Percentiles rank a stretch among this genome's conserved stretches.
Evolutionary conservation across 2,329 filamentous ascomycete genomes (phyloP).

Genomic region (Ophiostoma montium): DNA sequence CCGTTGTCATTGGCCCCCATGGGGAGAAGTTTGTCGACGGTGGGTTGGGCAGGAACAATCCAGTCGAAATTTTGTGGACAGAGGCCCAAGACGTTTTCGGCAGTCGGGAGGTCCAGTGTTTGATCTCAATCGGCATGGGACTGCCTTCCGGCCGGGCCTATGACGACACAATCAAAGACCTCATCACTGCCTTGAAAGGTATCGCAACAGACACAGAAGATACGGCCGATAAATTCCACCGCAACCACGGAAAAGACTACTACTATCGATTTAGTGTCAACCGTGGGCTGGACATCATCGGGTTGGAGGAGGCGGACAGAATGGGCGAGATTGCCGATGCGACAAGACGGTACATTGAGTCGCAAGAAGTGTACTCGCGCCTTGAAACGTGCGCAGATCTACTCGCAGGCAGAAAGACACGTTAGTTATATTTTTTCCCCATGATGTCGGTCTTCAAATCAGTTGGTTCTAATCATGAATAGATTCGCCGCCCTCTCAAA

Average conservation of each 20-base stretch:
- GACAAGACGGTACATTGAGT: conserved; percentile 12
- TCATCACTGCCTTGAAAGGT: conserved; percentile 17
- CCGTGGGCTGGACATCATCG: conserved; percentile 25
- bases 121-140: background rate
- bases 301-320: conserved; percentile 24
- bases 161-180: conserved; percentile 10
- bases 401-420: conserved; percentile 10
- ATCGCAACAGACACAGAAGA: conserved; percentile 26
- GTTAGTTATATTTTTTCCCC: conserved; percentile 16
- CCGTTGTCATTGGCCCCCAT: conserved; percentile 12
- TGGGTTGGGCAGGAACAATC: conserved; percentile 27
- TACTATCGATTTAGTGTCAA: conserved; percentile 32
- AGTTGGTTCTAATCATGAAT: no score
- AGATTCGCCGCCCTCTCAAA: no score
- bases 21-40: conserved; percentile 23
- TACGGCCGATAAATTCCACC: conserved; percentile 23
- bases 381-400: conserved; percentile 13
- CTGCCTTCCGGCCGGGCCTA: background rate
- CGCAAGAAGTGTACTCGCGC: conserved; percentile 11
- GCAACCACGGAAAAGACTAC: conserved; percentile 19
- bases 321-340: conserved; percentile 18
- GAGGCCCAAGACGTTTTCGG: conserved; percentile 25
- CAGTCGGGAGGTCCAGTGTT: background rate
- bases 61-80: conserved; percentile 25
- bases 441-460: no score